Percentiles rank a stretch among this genome's conserved stretches.
phyloP scores from a whole-genome alignment of 345 rosid genomes.

The Bruguiera gymnorhiza region DNA sequence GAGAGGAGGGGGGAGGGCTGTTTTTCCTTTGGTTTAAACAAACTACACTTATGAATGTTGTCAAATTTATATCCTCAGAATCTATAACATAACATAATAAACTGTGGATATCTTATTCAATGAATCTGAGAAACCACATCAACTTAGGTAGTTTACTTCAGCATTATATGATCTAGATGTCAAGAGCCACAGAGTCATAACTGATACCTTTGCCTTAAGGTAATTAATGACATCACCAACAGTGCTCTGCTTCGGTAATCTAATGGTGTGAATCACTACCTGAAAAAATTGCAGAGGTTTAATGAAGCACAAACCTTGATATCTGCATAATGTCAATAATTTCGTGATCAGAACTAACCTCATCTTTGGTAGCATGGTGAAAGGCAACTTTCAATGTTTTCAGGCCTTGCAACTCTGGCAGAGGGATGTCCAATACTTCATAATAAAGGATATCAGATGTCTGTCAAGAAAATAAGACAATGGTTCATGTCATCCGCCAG shows the following conservation, averaged over 20 bases:
- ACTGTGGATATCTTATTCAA: too few relatives aligned
- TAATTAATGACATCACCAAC: conserved; percentile 35
- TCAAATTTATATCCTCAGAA: not conserved
- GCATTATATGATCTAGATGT: too few relatives aligned
- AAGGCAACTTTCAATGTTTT: conserved; percentile 49
- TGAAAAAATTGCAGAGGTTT: conserved; percentile 23
- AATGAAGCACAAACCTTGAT: conserved; percentile 15
- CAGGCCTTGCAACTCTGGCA: conserved; percentile 87
- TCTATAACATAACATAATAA: too few relatives aligned
- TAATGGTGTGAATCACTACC: conserved; percentile 40
- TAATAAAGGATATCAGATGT: conserved; percentile 85
- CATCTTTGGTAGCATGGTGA: conserved; percentile 24
- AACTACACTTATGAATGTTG: not conserved
- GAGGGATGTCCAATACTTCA: conserved; percentile 93
- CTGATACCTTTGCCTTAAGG: conserved; percentile 30
- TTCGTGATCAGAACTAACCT: conserved; percentile 13
- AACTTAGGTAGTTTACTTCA: too few relatives aligned
- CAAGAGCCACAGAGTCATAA: conserved; percentile 1
- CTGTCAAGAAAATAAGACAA: conserved; percentile 34
- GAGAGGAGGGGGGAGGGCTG: too few relatives aligned
- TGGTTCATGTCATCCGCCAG: conserved; percentile 7
- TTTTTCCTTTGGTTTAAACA: not conserved
- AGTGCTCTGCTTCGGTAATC: conserved; percentile 38
- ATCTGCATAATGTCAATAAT: not conserved
- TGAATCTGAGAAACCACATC: too few relatives aligned